Percentiles rank a stretch among this genome's conserved stretches.
These are phyloP conservation scores for Vaccinium corymbosum DNA, from an alignment of 148 eudicot species.

Conservation along the genomic window DNA sequence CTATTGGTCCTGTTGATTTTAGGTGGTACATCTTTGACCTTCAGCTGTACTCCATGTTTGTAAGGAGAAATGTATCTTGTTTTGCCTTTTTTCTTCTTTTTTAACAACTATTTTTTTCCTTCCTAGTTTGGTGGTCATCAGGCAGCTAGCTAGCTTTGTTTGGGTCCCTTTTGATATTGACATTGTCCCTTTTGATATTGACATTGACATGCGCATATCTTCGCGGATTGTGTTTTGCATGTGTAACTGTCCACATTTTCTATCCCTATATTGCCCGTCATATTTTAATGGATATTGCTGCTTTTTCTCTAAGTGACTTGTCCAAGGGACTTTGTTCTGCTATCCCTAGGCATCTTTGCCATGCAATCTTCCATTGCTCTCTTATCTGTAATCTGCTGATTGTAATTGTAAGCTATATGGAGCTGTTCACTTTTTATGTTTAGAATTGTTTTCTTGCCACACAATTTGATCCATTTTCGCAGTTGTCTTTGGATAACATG, in stretches of 20 bases:
- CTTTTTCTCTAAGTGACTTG: not conserved
- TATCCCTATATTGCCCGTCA: not conserved
- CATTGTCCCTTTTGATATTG: not conserved
- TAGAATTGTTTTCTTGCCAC: not conserved
- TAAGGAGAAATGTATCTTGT: not conserved
- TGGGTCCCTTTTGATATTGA: not conserved
- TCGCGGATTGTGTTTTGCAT: not conserved
- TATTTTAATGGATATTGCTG: not conserved
- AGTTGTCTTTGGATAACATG: not conserved
- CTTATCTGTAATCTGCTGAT: not conserved
- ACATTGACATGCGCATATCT: not conserved
- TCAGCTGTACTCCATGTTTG: not conserved
- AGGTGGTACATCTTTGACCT: constrained; percentile 3
- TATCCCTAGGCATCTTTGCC: not conserved
- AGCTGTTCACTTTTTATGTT: not conserved
- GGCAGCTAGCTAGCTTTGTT: not conserved
- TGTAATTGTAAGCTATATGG: not conserved
- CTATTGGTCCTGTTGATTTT: not conserved
- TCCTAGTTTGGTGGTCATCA: not conserved
- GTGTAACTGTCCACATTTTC: not conserved
- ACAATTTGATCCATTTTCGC: not conserved
- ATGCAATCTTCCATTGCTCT: not conserved
- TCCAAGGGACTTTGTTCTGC: not conserved
- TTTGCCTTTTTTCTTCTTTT: not conserved
- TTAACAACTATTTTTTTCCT: not conserved